phyloP scores from a whole-genome alignment of 2,329 filamentous ascomycete genomes.

The Aspergillus sp. region DNA sequence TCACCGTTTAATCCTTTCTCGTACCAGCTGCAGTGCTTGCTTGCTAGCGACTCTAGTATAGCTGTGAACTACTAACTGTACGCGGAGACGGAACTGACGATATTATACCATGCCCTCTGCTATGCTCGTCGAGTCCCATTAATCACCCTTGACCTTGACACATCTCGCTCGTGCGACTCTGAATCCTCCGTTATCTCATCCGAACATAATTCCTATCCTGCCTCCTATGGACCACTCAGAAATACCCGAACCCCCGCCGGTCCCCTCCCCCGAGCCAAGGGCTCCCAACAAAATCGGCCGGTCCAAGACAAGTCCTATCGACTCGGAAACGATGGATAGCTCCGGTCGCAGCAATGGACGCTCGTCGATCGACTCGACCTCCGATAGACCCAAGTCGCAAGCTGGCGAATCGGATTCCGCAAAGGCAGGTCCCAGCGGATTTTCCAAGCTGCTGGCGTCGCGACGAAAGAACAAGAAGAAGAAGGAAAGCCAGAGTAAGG shows the following conservation, averaged over 20 bases:
- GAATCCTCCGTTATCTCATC: not conserved
- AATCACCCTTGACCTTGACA: not conserved
- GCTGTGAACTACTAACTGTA: not conserved
- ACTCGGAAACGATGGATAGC: slow-evolving; percentile 31
- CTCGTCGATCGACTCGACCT: slow-evolving; percentile 39
- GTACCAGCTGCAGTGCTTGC: not conserved
- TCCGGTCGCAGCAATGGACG: slow-evolving; percentile 35
- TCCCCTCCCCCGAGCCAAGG: slow-evolving; percentile 37
- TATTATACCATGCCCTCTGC: not conserved
- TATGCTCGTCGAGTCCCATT: not conserved
- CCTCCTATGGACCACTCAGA: slow-evolving; percentile 36
- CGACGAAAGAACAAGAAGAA: slow-evolving; percentile 49
- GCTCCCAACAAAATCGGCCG: slow-evolving; percentile 37
- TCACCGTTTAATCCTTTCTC: not conserved
- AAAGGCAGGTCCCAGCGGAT: slow-evolving; percentile 44
- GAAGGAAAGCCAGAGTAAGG: slow-evolving; percentile 24
- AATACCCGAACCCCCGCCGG: slow-evolving; percentile 25
- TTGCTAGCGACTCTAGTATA: not conserved
- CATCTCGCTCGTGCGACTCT: not conserved
- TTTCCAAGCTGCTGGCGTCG: slow-evolving; percentile 53
- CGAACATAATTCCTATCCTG: not conserved
- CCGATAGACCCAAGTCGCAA: slow-evolving; percentile 39
- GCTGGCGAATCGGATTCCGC: slow-evolving; percentile 39
- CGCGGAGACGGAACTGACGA: not conserved
- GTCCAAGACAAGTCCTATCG: slow-evolving; percentile 36